phyloP scores from a whole-genome alignment of 1,284 basidiomycete species.

The Microbotryomycetes sp. region DNA sequence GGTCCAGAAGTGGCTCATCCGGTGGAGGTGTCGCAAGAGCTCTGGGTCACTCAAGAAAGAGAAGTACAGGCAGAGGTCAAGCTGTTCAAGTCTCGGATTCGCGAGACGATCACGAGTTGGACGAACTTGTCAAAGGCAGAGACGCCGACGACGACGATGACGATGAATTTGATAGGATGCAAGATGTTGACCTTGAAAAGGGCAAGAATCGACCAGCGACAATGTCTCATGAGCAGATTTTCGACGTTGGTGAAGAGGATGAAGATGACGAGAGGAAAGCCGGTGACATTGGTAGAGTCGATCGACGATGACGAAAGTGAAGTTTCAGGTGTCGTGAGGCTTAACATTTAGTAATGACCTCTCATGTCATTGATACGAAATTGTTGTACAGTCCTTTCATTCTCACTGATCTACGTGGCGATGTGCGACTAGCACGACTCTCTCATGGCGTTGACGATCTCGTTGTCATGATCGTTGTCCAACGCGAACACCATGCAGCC shows the following conservation, averaged over 20 bases:
- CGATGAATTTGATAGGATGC: slow-evolving; percentile 20
- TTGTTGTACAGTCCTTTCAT: too few relatives aligned
- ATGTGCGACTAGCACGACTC: background rate
- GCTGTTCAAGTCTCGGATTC: slow-evolving; percentile 8
- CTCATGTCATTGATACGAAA: too few relatives aligned
- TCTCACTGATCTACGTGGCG: background rate
- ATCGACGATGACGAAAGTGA: background rate
- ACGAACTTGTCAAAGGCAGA: slow-evolving; percentile 27
- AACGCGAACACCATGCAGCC: background rate
- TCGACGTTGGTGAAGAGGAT: slow-evolving; percentile 47
- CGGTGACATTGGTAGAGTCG: too few relatives aligned
- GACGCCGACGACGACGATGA: slow-evolving; percentile 33
- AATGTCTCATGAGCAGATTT: slow-evolving; percentile 42
- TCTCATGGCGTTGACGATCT: background rate
- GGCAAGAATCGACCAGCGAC: slow-evolving; percentile 31
- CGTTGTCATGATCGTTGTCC: background rate
- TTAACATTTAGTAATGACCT: background rate
- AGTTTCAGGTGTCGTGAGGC: background rate
- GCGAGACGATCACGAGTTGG: slow-evolving; percentile 29
- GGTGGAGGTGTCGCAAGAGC: slow-evolving; percentile 41
- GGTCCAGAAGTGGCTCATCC: slow-evolving; percentile 52
- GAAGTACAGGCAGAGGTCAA: slow-evolving; percentile 30
- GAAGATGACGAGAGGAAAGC: slow-evolving; percentile 39
- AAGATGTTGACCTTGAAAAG: slow-evolving; percentile 49
- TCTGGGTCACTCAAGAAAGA: slow-evolving; percentile 17